Percentiles rank a stretch among this genome's conserved stretches.
Evolutionary conservation across 2,329 filamentous ascomycete species (phyloP).

Genomic region (Seiridium cupressi): DNA sequence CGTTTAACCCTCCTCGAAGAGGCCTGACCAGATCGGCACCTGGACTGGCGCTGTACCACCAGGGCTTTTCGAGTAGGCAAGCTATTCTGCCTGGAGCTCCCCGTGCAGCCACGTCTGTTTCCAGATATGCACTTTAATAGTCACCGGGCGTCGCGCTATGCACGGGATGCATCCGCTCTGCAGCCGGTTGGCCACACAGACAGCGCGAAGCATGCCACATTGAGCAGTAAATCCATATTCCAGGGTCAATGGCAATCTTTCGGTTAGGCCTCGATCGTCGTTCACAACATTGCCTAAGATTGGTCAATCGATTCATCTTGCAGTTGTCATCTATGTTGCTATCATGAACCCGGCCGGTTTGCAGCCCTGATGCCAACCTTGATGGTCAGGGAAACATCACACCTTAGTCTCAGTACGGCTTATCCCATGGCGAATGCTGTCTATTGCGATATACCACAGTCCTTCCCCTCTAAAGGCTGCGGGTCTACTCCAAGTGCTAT

Average conservation of each 20-base stretch:
- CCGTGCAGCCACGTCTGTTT: slow-evolving; percentile 1
- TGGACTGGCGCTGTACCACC: too few species aligned
- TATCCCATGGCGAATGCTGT: background rate
- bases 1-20: too few species aligned
- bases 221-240: background rate
- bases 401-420: too few species aligned
- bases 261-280: background rate
- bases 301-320: background rate
- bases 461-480: background rate
- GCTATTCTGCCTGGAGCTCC: background rate
- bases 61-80: too few species aligned
- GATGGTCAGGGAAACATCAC: too few species aligned
- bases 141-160: slow-evolving; percentile 2
- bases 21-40: too few species aligned
- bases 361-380: too few species aligned
- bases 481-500: background rate
- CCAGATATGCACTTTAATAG: background rate
- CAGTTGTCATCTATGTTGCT: too few species aligned
- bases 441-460: background rate
- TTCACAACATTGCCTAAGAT: background rate
- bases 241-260: background rate
- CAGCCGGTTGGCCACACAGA: background rate
- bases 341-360: too few species aligned
- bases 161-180: background rate
- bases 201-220: background rate